A percentile compares a stretch with the other conserved stretches of the same genome.
These are phyloP conservation scores for Cardamine occulta DNA, from an alignment of 345 rosid genomes.

Conservation along the genomic window DNA sequence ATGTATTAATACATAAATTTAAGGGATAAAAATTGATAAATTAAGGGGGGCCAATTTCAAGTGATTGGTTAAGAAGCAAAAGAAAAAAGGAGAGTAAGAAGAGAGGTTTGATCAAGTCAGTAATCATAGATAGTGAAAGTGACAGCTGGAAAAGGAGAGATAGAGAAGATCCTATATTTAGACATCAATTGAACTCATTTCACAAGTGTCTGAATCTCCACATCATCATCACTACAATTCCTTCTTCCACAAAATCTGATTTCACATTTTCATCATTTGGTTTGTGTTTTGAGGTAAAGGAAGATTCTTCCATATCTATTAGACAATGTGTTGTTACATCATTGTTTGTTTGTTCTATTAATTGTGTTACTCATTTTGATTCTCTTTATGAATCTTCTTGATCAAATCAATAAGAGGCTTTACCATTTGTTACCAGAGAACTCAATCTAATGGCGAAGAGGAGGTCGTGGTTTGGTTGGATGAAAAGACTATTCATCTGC, in stretches of 20 bases:
- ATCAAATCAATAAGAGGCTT: conserved; percentile 19
- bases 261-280: conserved; percentile 21
- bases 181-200: conserved; percentile 32
- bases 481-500: conserved; percentile 57
- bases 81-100: conserved; percentile 29
- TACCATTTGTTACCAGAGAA: conserved; percentile 18
- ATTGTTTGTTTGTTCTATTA: conserved; percentile 13
- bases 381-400: conserved; percentile 17
- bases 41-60: conserved; percentile 15
- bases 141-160: conserved; percentile 42
- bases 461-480: conserved; percentile 67
- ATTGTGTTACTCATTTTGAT: conserved; percentile 10
- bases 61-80: conserved; percentile 37
- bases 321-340: conserved; percentile 18
- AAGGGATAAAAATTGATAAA: not conserved
- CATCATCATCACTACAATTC: conserved; percentile 23
- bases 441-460: conserved; percentile 60
- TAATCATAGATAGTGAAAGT: conserved; percentile 42
- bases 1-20: not conserved
- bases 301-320: conserved; percentile 12
- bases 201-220: conserved; percentile 37
- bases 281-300: conserved; percentile 34
- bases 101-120: conserved; percentile 39
- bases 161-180: conserved; percentile 39
- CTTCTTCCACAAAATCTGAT: conserved; percentile 11